Evolutionary conservation across 2,329 filamentous ascomycete species (phyloP), one percentile per base, ranked within the genome.

Genomic region (Claviceps humidiphila): DNA sequence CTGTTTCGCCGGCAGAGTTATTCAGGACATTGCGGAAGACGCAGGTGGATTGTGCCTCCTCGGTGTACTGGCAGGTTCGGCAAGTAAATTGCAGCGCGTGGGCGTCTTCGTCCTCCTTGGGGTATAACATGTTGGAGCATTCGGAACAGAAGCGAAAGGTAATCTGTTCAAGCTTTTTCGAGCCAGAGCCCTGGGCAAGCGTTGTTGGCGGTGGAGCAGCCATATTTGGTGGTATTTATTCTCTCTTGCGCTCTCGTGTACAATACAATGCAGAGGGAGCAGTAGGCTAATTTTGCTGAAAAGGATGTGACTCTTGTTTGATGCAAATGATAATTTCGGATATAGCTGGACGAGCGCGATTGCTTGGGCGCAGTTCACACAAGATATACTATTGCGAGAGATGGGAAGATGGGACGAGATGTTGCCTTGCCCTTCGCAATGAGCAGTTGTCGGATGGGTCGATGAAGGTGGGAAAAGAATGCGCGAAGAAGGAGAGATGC

Each of bases 41-140:
- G 71, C 93, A 97, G 56, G 88, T 84, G 22, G 89, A 91, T 56
- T 81, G 81, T 37, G 91, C 90, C 57, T 85, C 81, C 66, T 95
- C 89, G 62, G 85, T 87, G 72, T 89, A 95, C 65, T 89, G 84
- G 74, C 93, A 98, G 53, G 90, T 96, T 61, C 91, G 87, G 76
- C 93, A 98, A 58, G 88, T 89, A 71, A 94, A 98, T 74, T 95
- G 85, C 60, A 98, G 83, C 63, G 83, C 84, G 73, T 87, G 87
- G 56, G 82, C 82, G 56, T 84, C 76, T 57, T 85, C 82, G 70
- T 98, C 89, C 75, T 98, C 94, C 71, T 94, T 93, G 49, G 93
- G 93, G 66, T 97, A 97, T 52, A 98, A 77, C 80, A 98, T 87
- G 76, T 98, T 98, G 62, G 90, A 95, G 74, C 93, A 98, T 77